A percentile compares a stretch with the other conserved stretches of the same genome.
Evolutionary conservation across 306 rosid species (phyloP).

Genomic region (Delonix regia): DNA sequence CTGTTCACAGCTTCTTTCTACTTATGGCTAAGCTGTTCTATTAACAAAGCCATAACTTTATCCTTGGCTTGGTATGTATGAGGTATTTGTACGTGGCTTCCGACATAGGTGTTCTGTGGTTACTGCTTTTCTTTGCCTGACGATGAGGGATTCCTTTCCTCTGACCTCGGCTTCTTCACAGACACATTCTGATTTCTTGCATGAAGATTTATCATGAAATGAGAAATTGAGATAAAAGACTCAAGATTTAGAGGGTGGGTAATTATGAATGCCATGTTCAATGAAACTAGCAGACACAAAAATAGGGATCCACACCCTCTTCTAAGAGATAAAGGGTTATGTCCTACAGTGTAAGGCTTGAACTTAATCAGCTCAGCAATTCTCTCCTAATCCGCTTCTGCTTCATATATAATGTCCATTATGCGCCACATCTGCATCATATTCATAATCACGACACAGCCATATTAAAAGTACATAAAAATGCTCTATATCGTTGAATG

Average conservation of each 20-base stretch:
- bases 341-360: too few relatives aligned
- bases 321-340: too few relatives aligned
- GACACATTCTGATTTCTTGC: slow-evolving; percentile 40
- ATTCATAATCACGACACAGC: too few relatives aligned
- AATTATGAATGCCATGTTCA: neutral
- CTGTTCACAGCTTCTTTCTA: slow-evolving; percentile 29
- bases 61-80: slow-evolving; percentile 19
- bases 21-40: slow-evolving; percentile 29
- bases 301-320: neutral
- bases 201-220: neutral
- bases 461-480: too few relatives aligned
- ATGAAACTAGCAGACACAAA: neutral
- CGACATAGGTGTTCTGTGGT: neutral
- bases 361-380: too few relatives aligned
- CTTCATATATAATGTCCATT: too few relatives aligned
- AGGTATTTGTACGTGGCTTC: neutral
- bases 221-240: neutral
- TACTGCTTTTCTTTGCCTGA: too few relatives aligned
- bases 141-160: too few relatives aligned
- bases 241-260: neutral
- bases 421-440: too few relatives aligned
- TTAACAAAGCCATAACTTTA: slow-evolving; percentile 24
- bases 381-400: too few relatives aligned
- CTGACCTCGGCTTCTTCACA: neutral
- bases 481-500: too few relatives aligned